Conservation (phyloP, 768 basidiomycete genomes). For the Pulveroboletus sp. region DNA sequence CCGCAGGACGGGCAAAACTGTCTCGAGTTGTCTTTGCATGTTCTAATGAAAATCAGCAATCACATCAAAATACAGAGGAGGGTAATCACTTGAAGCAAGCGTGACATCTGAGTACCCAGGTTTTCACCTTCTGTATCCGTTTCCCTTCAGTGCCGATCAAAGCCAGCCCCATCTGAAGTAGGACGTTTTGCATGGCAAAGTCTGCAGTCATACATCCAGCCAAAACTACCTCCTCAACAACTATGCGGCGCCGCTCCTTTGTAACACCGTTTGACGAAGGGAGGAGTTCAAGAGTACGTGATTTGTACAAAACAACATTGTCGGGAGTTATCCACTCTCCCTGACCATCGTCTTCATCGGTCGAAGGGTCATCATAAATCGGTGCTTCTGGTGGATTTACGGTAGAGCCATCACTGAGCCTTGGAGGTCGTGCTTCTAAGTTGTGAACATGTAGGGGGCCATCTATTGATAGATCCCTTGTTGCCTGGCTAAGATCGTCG, state of each 20-base stretch:
- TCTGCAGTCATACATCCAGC: conserved; percentile 97
- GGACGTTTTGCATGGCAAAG: conserved; percentile 98
- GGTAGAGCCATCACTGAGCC: conserved; percentile 1
- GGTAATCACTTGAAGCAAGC: conserved; percentile 94
- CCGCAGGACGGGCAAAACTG: conserved; percentile 99
- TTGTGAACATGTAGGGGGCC: conserved; percentile 28
- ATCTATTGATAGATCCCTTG: conserved; percentile 12
- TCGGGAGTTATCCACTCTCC: conserved; percentile 97
- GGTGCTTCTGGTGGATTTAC: conserved; percentile 24
- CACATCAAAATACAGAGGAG: neutral
- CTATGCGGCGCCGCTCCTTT: conserved; percentile 34
- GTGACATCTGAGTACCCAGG: conserved; percentile 95
- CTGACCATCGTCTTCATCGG: conserved; percentile 75
- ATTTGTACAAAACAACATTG: conserved; percentile 85
- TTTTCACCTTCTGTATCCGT: conserved; percentile 87
- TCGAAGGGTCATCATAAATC: conserved; percentile 73
- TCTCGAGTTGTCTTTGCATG: conserved; percentile 92
- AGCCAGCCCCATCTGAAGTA: conserved; percentile 90
- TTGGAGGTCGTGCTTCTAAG: conserved; percentile 23
- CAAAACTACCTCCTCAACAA: conserved; percentile 43
- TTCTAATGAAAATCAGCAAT: conserved; percentile 43
- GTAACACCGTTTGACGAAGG: conserved; percentile 44
- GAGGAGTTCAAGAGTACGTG: conserved; percentile 79
- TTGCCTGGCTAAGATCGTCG: conserved; percentile 10
- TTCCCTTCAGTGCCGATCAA: conserved; percentile 90